Evolutionary conservation across 2,329 filamentous ascomycete species (phyloP).

Genomic region (Pseudogymnoascus sp.): DNA sequence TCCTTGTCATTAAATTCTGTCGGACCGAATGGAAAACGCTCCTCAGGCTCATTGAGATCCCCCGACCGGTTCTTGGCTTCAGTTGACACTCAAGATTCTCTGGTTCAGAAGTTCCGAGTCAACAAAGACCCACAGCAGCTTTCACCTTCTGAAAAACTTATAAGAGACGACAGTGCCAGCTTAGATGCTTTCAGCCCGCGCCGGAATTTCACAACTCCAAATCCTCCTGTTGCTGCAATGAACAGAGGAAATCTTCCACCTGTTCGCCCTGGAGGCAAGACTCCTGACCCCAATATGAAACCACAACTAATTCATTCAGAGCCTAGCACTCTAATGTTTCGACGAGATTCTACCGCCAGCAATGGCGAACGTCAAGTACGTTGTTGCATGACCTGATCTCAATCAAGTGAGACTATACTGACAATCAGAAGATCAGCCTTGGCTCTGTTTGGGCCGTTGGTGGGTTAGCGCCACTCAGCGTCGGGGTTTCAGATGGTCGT

Average conservation of each 20-base stretch:
- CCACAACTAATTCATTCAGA: conserved; percentile 21
- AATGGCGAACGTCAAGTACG: conserved; percentile 29
- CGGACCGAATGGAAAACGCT: conserved; percentile 18
- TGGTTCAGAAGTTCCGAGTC: conserved; percentile 44
- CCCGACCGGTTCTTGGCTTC: conserved; percentile 52
- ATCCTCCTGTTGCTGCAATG: conserved; percentile 5
- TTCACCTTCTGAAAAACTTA: conserved; percentile 40
- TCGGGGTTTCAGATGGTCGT: conserved; percentile 55
- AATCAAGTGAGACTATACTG: neutral
- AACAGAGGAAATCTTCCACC: neutral
- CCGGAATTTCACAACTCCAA: conserved; percentile 25
- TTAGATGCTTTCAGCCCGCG: conserved; percentile 49
- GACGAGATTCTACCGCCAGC: conserved; percentile 22
- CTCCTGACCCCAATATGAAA: neutral
- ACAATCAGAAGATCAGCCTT: conserved; percentile 49
- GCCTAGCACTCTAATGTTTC: conserved; percentile 28
- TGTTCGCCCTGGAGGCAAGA: conserved; percentile 20
- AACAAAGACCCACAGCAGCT: conserved; percentile 43
- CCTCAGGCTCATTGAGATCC: conserved; percentile 23
- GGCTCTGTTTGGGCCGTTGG: conserved; percentile 74
- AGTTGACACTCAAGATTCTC: conserved; percentile 28
- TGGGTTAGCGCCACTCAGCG: conserved; percentile 53
- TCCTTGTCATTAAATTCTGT: conserved; percentile 19
- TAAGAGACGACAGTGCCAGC: conserved; percentile 37
- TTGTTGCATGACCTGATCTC: neutral